phyloP scores from a whole-genome alignment of 441 rosid genomes.

The Brassica balearica region DNA sequence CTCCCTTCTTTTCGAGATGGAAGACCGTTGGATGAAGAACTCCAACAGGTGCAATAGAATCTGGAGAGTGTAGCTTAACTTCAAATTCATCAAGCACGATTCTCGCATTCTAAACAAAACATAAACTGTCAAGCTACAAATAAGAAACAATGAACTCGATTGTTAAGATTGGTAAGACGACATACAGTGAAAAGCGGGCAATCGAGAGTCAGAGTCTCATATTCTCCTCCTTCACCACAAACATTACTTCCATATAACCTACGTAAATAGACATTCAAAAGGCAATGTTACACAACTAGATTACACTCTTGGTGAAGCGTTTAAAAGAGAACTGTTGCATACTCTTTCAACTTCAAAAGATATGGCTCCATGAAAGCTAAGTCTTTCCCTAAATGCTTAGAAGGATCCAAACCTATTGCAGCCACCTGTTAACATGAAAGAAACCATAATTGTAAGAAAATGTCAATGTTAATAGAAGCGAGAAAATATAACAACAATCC shows the following conservation, averaged over 20 bases:
- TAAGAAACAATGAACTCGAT: conserved; percentile 28
- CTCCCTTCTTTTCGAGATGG: conserved; percentile 74
- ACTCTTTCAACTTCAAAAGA: conserved; percentile 91
- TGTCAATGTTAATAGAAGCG: neutral
- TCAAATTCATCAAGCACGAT: conserved; percentile 82
- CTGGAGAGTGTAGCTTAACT: conserved; percentile 78
- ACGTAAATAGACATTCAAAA: conserved; percentile 35
- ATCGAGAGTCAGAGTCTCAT: conserved; percentile 93
- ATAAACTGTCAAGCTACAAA: conserved; percentile 40
- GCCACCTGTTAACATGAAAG: conserved; percentile 69
- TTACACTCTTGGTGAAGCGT: conserved; percentile 5
- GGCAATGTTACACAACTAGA: conserved; percentile 20
- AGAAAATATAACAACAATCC: neutral
- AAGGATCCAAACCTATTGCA: conserved; percentile 89
- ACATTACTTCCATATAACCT: conserved; percentile 92
- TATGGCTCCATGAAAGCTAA: conserved; percentile 66
- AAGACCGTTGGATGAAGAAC: conserved; percentile 79
- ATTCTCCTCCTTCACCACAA: conserved; percentile 99
- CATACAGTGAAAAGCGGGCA: conserved; percentile 92
- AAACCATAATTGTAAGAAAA: neutral
- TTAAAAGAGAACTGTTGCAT: conserved; percentile 39
- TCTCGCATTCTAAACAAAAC: conserved; percentile 70
- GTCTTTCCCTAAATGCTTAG: conserved; percentile 90
- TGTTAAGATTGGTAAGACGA: conserved; percentile 13
- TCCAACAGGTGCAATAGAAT: conserved; percentile 93